Base-by-base conservation (phyloP, 1,284 basidiomycete species). In the Rhodotorula sp. region DNA sequence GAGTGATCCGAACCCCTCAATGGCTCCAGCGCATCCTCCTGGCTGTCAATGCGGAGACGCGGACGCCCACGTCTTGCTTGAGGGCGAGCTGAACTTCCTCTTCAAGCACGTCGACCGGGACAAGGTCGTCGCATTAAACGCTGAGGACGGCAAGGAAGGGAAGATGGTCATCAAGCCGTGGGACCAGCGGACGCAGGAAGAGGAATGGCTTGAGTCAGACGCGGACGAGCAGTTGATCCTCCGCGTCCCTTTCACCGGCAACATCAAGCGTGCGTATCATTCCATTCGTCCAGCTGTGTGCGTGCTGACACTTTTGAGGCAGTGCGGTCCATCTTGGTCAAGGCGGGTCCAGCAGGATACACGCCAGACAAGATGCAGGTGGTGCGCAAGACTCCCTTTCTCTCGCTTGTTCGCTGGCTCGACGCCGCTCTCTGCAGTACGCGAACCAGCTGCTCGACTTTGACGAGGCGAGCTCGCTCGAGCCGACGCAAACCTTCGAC, bases 301-400 rank as follows among this genome's bases (percentile, higher is more conserved):
- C 24, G 27, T 15, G 29, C 7, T 52, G 29, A 48, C 29, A 15
- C 13, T 22, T 34, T 4, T 0, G 17, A 2, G 2, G 4, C 62
- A 74, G 73, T 78, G 46, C 73, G 76, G 6, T 72, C 73, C 13
- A 77, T 78, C 55, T 46, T 78, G 19, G 58, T 78, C 59, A 77
- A 77, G 49, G 49, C 73, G 2, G 77, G 77, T 20, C 75, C 75
- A 9, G 70, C 61, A 8, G 75, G 73, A 11, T 67, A 62, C 58
- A 76, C 75, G 1, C 70, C 76, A 1, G 69, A 73, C 58, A 73
- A 73, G 56, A 46, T 76, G 59, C 61, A 74, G 15, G 70, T 76
- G 19, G 70, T 72, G 32, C 56, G 70, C 13, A 9, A 24, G 27
- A 22, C n/a, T 11, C 19, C 15, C 22, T 8, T 48, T 24, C 29